Evolutionary conservation across 768 basidiomycete species (phyloP).

Genomic region (Hygrophorus russula): DNA sequence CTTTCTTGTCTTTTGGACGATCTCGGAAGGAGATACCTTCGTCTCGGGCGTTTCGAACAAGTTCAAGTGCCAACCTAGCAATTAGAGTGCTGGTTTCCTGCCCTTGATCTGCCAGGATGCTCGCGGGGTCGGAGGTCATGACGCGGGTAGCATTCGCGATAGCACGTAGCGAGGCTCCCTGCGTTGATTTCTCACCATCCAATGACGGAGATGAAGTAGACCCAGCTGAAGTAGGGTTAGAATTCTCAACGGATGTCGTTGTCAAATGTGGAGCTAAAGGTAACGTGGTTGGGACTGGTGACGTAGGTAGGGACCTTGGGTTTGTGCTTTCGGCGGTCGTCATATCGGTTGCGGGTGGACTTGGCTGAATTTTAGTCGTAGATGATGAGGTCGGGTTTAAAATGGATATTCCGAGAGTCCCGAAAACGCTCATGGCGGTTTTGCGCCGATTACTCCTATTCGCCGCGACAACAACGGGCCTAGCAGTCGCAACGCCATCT

Average conservation of each 20-base stretch:
- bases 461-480: background rate
- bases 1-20: constrained; percentile 34
- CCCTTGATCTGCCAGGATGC: constrained; percentile 65
- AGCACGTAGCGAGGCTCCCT: constrained; percentile 62
- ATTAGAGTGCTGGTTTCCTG: constrained; percentile 52
- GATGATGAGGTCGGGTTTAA: constrained; percentile 37
- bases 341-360: constrained; percentile 7
- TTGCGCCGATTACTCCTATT: constrained; percentile 22
- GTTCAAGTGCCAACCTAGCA: constrained; percentile 49
- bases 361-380: constrained; percentile 5
- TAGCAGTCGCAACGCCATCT: background rate
- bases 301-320: constrained; percentile 19
- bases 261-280: constrained; percentile 33
- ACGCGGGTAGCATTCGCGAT: constrained; percentile 77
- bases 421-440: constrained; percentile 55
- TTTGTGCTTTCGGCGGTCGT: background rate
- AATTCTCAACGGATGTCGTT: constrained; percentile 19
- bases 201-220: constrained; percentile 12
- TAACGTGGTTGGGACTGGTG: constrained; percentile 29
- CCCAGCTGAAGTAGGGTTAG: constrained; percentile 12
- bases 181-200: constrained; percentile 21
- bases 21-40: constrained; percentile 40
- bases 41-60: constrained; percentile 60
- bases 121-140: constrained; percentile 72
- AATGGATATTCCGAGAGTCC: constrained; percentile 59